phyloP scores from a whole-genome alignment of 208 protist species.

The Wallacemonas rigidus region DNA sequence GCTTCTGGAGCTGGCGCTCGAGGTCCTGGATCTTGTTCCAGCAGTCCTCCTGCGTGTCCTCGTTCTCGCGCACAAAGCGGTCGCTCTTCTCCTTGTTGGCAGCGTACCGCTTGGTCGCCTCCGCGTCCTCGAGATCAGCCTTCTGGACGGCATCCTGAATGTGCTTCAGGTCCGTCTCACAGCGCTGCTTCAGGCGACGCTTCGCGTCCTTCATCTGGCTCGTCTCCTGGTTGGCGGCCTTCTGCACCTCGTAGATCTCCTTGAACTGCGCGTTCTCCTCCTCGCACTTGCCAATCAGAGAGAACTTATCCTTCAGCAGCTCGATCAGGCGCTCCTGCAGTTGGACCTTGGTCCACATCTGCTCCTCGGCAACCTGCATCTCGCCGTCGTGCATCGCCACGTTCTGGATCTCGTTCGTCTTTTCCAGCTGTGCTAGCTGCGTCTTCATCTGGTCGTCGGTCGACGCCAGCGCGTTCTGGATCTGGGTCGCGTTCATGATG shows the following conservation, averaged over 20 bases:
- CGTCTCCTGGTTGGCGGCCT: slow-evolving; percentile 71
- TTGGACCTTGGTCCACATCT: slow-evolving; percentile 78
- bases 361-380: slow-evolving; percentile 78
- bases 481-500: slow-evolving; percentile 73
- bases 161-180: slow-evolving; percentile 62
- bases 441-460: slow-evolving; percentile 66
- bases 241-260: slow-evolving; percentile 68
- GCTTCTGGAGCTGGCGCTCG: slow-evolving; percentile 62
- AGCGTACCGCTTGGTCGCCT: slow-evolving; percentile 63
- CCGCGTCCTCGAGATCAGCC: slow-evolving; percentile 67
- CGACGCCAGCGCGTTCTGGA: slow-evolving; percentile 57
- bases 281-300: slow-evolving; percentile 55
- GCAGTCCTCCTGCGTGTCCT: slow-evolving; percentile 64
- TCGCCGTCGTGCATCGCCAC: slow-evolving; percentile 72
- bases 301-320: slow-evolving; percentile 66
- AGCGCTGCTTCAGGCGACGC: slow-evolving; percentile 60
- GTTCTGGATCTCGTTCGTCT: slow-evolving; percentile 69
- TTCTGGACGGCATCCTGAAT: slow-evolving; percentile 70
- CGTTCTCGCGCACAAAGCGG: slow-evolving; percentile 55
- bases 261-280: slow-evolving; percentile 67
- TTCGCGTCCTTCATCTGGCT: slow-evolving; percentile 66
- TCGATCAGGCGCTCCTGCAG: slow-evolving; percentile 72
- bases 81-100: slow-evolving; percentile 68
- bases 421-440: slow-evolving; percentile 56
- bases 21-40: slow-evolving; percentile 77